Base-by-base conservation (phyloP, 495 filamentous ascomycete species). In the Annulohypoxylon nitens region DNA sequence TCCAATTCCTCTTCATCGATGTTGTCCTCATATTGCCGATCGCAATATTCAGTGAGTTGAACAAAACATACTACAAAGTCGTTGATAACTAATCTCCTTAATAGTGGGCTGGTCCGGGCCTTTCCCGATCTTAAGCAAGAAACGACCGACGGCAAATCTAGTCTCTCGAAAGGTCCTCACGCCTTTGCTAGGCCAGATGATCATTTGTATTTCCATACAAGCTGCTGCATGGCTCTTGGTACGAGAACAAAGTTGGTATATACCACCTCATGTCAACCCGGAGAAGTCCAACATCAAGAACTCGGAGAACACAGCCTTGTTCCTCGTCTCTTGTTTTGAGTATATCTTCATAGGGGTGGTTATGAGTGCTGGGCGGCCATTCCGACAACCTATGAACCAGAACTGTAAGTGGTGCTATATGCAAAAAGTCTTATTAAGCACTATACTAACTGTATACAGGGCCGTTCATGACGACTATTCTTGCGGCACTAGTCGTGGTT, bases 1-100 rank as follows among this genome's bases (percentile, higher is more conserved):
- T 98, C 73, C 96, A 98, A 88, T 99, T 97, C 77, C 85, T 99
- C 2, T 98, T 93, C 78, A 97, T 99, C 78, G 97, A 99, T 74
- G 87, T 99, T 34, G 83, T 90, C 34, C 88, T 99, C 36, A 98
- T 99, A 66, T 84, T 99, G 48, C 97, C 97, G 12, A 97, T 99
- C 63, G 96, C 96, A 26, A 93, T 99, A 39, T 98, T 98, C 78
- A 99, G 91, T 93, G 82, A 85, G 88, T 84, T 25, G 53, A 16
- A 37, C 45, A 34, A 25, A 14, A 36, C 9, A 18, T 7, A 50
- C 33, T 39, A 1, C 7, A 18, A 0, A 33, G 59, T 9, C 39
- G n/a, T 41, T 16, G 30, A 5, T 45, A 33, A 41, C 69, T 74
- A 36, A 67, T 57, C 34, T 43, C 36, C 23, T 6, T 68, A 1